Conservation (phyloP, 345 rosid species). For the Heritiera fomes region DNA sequence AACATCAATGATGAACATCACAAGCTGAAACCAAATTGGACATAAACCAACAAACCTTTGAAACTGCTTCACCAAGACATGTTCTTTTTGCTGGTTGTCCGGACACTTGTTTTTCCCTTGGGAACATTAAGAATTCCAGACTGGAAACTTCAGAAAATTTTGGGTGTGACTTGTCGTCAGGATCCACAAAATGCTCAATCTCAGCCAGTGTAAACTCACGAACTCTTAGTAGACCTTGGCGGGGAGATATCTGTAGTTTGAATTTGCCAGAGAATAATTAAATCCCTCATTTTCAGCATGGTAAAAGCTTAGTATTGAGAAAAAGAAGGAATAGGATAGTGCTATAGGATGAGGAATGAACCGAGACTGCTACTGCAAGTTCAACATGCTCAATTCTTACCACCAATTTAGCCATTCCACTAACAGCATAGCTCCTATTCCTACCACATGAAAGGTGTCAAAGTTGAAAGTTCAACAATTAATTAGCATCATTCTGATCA, state of each 20-base stretch:
- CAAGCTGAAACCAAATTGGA: not conserved
- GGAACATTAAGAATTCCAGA: constrained; percentile 87
- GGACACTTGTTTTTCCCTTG: constrained; percentile 81
- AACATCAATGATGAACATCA: not conserved
- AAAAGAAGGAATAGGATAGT: not conserved
- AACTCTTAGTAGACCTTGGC: constrained; percentile 92
- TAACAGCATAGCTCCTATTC: not conserved
- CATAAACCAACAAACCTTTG: constrained; percentile 48
- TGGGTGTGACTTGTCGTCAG: constrained; percentile 85
- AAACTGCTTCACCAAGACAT: constrained; percentile 72
- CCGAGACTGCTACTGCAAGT: not conserved
- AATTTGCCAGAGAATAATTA: not conserved
- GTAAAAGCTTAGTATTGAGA: not conserved
- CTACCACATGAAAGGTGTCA: not conserved
- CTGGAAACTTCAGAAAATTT: constrained; percentile 65
- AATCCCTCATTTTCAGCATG: not conserved
- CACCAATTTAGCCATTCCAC: not conserved
- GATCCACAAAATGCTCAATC: constrained; percentile 97
- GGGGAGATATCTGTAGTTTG: constrained; percentile 77
- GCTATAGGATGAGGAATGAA: not conserved
- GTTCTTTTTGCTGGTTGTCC: constrained; percentile 70
- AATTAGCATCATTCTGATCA: not conserved
- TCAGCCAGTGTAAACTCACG: constrained; percentile 96
- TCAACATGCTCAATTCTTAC: not conserved
- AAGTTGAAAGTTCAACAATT: not conserved